Base-by-base conservation (phyloP, 345 rosid species). In the Hibiscus trionum region DNA sequence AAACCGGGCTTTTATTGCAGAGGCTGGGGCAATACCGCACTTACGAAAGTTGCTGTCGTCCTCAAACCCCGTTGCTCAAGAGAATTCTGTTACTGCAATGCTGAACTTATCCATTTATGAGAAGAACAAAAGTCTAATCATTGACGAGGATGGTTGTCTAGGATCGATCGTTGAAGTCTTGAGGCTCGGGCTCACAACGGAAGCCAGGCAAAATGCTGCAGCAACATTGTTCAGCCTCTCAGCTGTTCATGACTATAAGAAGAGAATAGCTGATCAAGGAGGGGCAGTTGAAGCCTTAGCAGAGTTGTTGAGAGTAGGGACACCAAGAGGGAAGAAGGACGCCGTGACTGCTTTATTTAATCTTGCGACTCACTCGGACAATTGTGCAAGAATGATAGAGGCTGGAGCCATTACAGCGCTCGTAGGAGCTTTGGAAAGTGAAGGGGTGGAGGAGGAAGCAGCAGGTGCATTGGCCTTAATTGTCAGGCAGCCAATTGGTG, bases 181-280 rank as follows among this genome's bases (percentile, higher is more conserved):
- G 68, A 88, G 86, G 47, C 78, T 78, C 4, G 98, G 99, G 50
- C 82, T 85, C 29, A 88, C 98, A 10, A 89, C 87, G 17, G 94
- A 89, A 61, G 93, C 94, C 0, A 89, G 91, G 80, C 96, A 96
- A 80, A 96, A 96, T 58, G 99, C 98, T 16, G 97, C 98, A 1
- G 98, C 98, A 0, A 93, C 98, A 10, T 73, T 96, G 79, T 93
- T 96, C 55, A 96, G 98, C 82, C 84, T 96, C 58, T 93, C 96
- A 37, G 88, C 97, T 0, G 94, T 96, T 67, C 97, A 93, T 49
- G 96, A 89, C 63, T 91, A 96, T 77, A 96, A 96, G 87, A 96
- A 84, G 86, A 87, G 81, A 76, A 93, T 91, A 61, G 96, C 91
- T 0, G 82, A 82, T 52, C 89, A 89, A 69, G 84, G 35, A 27